Base-by-base conservation (phyloP, 2,329 filamentous ascomycete genomes). In the Aspergillus pseudoterreus region DNA sequence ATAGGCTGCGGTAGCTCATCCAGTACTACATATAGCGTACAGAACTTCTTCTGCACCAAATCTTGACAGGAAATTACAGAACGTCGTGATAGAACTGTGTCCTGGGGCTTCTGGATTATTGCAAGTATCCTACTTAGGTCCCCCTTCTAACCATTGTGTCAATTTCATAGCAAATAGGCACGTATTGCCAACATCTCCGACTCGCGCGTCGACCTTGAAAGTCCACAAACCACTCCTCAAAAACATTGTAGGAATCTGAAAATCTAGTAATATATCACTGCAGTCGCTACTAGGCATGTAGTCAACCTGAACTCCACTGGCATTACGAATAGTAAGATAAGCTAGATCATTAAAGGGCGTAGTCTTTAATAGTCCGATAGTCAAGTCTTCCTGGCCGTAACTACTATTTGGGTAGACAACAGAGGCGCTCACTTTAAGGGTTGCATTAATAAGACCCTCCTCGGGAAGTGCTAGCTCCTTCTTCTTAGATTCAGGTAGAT, bases 151-250 rank as follows among this genome's bases (percentile, higher is more conserved):
- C 49, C 49, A 52, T 47, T 52, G 54, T 50, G 52, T 50, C 49
- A 57, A 47, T 42, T 14, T 12, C 41, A 54, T 52, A 30, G 54
- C 52, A 50, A 54, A 54, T 38, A 57, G 49, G 22, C 52, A 54
- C 8, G 52, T 46, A 52, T 49, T 54, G 6, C 48, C 36, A 47
- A 4, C 10, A 52, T 57, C 54, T 50, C 54, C 44, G 17, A 44
- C 5, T 47, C 54, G 47, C 19, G 41, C 42, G 24, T 57, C 54
- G 19, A 57, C 50, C 41, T 55, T 52, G 24, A 45, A 55, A 41
- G 52, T 52, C 54, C 52, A 57, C 47, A 54, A 47, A 43, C 54
- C 54, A 17, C 46, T 54, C 41, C 17, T 54, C 39, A 51, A 43
- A 43, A 45, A 57, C 27, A 57, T 51, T 42, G 52, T 43, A 49